Conservation (phyloP, 805 yeast genomes). For the Candida maesae region DNA sequence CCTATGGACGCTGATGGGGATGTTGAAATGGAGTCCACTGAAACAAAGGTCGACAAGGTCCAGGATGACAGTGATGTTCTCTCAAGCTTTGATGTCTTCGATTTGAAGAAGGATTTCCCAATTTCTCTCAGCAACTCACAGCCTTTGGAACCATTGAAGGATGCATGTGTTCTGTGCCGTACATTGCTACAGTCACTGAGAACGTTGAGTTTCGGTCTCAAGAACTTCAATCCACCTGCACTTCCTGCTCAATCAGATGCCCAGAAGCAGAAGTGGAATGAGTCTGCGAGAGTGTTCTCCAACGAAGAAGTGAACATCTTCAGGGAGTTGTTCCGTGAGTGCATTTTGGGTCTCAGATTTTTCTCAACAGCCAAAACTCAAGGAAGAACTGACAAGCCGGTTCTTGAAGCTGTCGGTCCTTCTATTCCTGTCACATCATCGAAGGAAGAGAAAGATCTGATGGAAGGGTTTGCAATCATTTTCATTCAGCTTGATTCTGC, state of each 20-base stretch:
- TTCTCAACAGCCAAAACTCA: constrained; percentile 45
- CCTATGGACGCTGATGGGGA: constrained; percentile 28
- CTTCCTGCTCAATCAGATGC: constrained; percentile 40
- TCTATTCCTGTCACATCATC: constrained; percentile 81
- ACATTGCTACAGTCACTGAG: constrained; percentile 87
- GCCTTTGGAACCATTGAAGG: constrained; percentile 67
- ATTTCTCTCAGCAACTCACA: constrained; percentile 49
- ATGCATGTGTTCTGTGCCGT: constrained; percentile 82
- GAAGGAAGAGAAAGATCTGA: constrained; percentile 89
- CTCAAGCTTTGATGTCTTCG: constrained; percentile 36
- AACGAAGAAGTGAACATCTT: constrained; percentile 80
- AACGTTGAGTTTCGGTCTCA: constrained; percentile 84
- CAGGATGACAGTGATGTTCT: constrained; percentile 3
- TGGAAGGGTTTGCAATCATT: constrained; percentile 93
- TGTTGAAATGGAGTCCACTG: constrained; percentile 24
- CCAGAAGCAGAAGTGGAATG: constrained; percentile 68
- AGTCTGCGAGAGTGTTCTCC: constrained; percentile 77
- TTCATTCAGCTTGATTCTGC: constrained; percentile 94
- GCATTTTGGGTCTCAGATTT: constrained; percentile 73
- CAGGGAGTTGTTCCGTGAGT: constrained; percentile 75
- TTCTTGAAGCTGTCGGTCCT: constrained; percentile 58
- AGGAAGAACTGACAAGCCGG: constrained; percentile 23
- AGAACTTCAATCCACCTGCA: constrained; percentile 85
- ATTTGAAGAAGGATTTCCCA: constrained; percentile 49
- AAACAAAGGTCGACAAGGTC: constrained; percentile 8